Conservation (phyloP, 2,329 filamentous ascomycete genomes). For the Ciborinia camelliae region DNA sequence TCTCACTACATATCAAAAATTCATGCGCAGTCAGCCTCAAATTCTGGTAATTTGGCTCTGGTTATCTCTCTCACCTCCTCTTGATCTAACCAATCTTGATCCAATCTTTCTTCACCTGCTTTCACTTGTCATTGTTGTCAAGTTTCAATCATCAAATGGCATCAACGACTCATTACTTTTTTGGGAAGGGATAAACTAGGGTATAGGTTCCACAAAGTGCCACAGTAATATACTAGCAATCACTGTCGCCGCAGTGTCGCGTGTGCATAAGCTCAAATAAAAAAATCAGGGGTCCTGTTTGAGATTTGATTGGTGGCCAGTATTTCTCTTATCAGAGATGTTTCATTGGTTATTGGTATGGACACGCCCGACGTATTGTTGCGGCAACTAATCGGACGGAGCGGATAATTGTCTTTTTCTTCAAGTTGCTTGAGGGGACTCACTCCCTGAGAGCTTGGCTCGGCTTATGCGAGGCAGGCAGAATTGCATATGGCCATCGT, state of each 20-base stretch:
- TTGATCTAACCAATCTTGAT: conserved; percentile 4
- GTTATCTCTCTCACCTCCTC: neutral
- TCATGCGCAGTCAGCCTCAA: conserved; percentile 11
- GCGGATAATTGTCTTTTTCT: too few relatives aligned
- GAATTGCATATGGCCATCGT: neutral
- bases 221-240: neutral
- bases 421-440: too few relatives aligned
- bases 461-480: neutral
- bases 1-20: neutral
- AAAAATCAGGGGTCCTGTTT: neutral
- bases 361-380: neutral
- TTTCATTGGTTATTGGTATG: neutral
- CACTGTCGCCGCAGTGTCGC: too few relatives aligned
- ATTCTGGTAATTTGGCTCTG: too few relatives aligned
- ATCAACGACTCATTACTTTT: neutral
- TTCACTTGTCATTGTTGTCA: neutral
- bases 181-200: conserved; percentile 4
- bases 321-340: neutral
- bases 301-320: neutral
- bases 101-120: too few relatives aligned
- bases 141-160: neutral
- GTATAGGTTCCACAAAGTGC: neutral
- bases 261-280: conserved; percentile 1
- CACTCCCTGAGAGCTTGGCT: too few relatives aligned
- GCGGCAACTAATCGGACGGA: neutral